phyloP scores from a whole-genome alignment of 2,329 filamentous ascomycete species.

The Xenoacremonium recifei region DNA sequence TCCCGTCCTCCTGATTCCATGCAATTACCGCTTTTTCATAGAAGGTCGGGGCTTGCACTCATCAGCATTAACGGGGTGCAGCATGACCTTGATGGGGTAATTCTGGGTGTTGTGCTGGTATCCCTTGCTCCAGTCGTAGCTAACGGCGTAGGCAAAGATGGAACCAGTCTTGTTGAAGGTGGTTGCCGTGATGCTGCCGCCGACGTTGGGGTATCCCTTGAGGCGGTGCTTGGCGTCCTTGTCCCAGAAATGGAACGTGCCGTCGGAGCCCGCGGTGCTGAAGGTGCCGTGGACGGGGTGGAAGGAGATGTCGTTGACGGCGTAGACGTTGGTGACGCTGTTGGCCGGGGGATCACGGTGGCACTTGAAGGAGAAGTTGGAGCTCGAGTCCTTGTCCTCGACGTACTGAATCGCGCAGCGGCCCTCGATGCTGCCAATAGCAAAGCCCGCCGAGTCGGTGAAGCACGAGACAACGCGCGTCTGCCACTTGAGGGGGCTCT shows the following conservation, averaged over 20 bases:
- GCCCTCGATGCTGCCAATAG: slow-evolving; percentile 94
- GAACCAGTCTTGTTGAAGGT: slow-evolving; percentile 85
- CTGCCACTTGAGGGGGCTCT: slow-evolving; percentile 98
- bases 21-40: slow-evolving; percentile 56
- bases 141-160: slow-evolving; percentile 86
- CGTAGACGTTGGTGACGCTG: slow-evolving; percentile 85
- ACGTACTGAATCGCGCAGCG: slow-evolving; percentile 98
- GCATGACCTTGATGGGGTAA: slow-evolving; percentile 78
- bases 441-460: slow-evolving; percentile 85
- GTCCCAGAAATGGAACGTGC: slow-evolving; percentile 97
- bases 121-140: slow-evolving; percentile 98
- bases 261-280: slow-evolving; percentile 91
- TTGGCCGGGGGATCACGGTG: slow-evolving; percentile 78
- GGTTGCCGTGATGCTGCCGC: slow-evolving; percentile 84
- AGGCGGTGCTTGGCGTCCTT: slow-evolving; percentile 86
- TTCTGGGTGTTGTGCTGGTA: slow-evolving; percentile 78
- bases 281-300: slow-evolving; percentile 98
- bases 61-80: slow-evolving; percentile 69
- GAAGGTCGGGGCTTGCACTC: slow-evolving; percentile 62
- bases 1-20: slow-evolving; percentile 1
- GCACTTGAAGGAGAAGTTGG: slow-evolving; percentile 99
- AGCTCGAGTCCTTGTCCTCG: slow-evolving; percentile 87
- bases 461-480: slow-evolving; percentile 95
- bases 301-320: slow-evolving; percentile 97
- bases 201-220: slow-evolving; percentile 83